Evolutionary conservation across 371 early-diverging fungal species (phyloP), one percentile per base, ranked within the genome.

Genomic region (Rhizopus delemar): DNA sequence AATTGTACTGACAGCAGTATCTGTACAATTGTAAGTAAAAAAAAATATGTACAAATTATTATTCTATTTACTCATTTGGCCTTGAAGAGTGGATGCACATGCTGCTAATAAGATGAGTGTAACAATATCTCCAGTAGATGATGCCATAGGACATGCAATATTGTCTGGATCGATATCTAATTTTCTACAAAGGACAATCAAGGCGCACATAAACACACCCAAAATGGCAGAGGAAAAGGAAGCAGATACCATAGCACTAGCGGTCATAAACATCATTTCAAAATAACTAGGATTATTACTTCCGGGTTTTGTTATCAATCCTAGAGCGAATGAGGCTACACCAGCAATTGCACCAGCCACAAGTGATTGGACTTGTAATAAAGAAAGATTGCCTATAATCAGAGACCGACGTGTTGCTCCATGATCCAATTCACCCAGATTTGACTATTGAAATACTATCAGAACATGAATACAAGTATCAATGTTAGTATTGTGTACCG

Each of bases 81-180:
- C 46, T 33, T 63, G 76, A 8, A 86, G 65, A 41, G 81, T 57
- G 31, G 72, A 62, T 2, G 85, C 80, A 56, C 71, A 78, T n/a
- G 74, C 72, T 31, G 83, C 74, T 32, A 84, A 70, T 31, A 89
- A 76, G 41, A 85, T 62, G 36, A 91, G 72, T 3, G 90, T 90
- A 8, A 90, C 82, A 28, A 91, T 74, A 66, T 91, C 91, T 12
- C 91, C 91, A 34, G 89, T 63, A 2, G 86, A 84, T 8, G 91
- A 88, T 4, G 89, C 89, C 75, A 87, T 76, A 16, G 86, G 88
- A 54, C 85, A 85, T 12, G 87, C 87, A 59, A 86, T 83, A 46
- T 86, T 86, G 65, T 86, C 80, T 11, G 94, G 92, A 66, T 94
- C 89, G 31, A 94, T 75, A n/a, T 81, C 70, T 35, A 81, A 74